Conservation (phyloP, 2,329 filamentous ascomycete genomes). For the Chalaropsis thielavioides region DNA sequence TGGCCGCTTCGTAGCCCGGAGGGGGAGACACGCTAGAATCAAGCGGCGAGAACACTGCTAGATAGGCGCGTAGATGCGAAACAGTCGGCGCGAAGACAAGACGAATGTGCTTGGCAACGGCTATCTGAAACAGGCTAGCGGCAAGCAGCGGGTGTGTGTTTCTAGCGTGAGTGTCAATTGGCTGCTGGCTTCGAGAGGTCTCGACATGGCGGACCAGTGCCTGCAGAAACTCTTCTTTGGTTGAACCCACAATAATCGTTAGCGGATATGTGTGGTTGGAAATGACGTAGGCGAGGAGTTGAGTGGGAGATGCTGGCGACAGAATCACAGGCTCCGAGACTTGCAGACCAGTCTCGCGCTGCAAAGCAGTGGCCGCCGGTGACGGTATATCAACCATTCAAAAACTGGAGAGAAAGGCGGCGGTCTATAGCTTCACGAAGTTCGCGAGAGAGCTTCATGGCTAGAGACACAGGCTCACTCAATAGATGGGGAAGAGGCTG, state of each 20-base stretch:
- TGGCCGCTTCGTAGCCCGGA: slow-evolving; percentile 21
- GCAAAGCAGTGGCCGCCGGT: not conserved
- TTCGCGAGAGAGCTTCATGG: not conserved
- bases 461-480: not conserved
- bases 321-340: slow-evolving; percentile 30
- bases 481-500: not conserved
- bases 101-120: slow-evolving; percentile 52
- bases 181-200: slow-evolving; percentile 1
- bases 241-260: slow-evolving; percentile 56
- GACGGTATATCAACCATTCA: slow-evolving; percentile 7
- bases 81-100: slow-evolving; percentile 62
- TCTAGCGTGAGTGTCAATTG: slow-evolving; percentile 21
- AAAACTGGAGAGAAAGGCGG: not conserved
- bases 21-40: slow-evolving; percentile 28
- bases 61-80: slow-evolving; percentile 60
- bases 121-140: slow-evolving; percentile 54
- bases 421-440: not conserved
- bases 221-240: slow-evolving; percentile 48
- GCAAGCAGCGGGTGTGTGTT: slow-evolving; percentile 32
- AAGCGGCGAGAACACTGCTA: slow-evolving; percentile 40
- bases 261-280: slow-evolving; percentile 40
- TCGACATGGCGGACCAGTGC: slow-evolving; percentile 38
- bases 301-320: slow-evolving; percentile 38
- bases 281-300: slow-evolving; percentile 53
- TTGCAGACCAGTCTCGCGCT: not conserved